Evolutionary conservation across 2,329 filamentous ascomycete species (phyloP), one percentile per base, ranked within the genome.

Genomic region (Lachnellula subtilissima): DNA sequence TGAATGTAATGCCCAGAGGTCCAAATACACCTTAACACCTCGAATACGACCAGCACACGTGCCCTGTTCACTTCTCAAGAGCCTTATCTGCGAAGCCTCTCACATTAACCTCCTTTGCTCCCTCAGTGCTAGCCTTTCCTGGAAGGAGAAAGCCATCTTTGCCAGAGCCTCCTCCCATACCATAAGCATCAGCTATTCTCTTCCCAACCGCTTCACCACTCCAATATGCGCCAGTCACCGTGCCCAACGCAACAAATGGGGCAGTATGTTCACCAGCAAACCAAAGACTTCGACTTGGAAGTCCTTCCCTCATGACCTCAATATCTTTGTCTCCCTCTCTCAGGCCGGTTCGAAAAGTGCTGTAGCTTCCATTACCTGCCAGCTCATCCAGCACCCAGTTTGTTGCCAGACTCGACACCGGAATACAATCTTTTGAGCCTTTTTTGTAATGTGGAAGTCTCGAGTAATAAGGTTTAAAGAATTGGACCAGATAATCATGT

Each of bases 181-280:
- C 78, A 68, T 86, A 86, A 7, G 72, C 76, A 65, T 79, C 76
- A 0, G 76, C 74, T 56, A 91, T 81, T 67, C 84, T 82, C 69
- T 76, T 80, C 1, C 81, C 91, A 36, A 91, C 88, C 19, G 80
- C 81, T 74, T 96, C 90, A 1, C 92, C 92, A 69, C 88, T 91
- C 90, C 90, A 96, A 71, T 91, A 97, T 11, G 93, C 93, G 0
- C 93, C 93, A 0, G 91, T 95, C 12, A 87, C 88, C 4, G 92
- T 97, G 0, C 92, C 93, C 59, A 97, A 72, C 11, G 89, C 91
- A 28, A 95, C 85, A 74, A 96, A 96, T 4, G 92, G 91, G 53
- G 90, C 87, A 22, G 91, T 96, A 73, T 89, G 86, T 69, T 90
- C 86, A 0, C 86, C 87, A 0, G 86, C 86, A 68, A 90, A 79